These are phyloP conservation scores for Gryganskiella cystojenkinii DNA, from an alignment of 192 early-diverging fungal species.

Conservation along the genomic window DNA sequence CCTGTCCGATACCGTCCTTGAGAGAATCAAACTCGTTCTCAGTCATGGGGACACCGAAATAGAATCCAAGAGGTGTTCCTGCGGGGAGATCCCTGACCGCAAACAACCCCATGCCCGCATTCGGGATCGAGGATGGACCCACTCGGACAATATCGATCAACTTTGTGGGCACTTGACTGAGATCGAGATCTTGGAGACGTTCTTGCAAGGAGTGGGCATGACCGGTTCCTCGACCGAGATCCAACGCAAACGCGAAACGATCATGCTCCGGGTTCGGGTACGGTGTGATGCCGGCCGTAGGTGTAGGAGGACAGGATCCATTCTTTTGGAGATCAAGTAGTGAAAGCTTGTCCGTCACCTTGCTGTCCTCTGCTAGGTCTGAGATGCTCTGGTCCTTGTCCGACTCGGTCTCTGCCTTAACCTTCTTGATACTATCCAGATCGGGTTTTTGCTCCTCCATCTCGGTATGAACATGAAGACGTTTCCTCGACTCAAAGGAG, in stretches of 20 bases:
- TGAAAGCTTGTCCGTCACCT: conserved; percentile 7
- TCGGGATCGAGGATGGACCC: conserved; percentile 66
- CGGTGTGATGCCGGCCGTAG: conserved; percentile 5
- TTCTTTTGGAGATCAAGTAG: conserved; percentile 15
- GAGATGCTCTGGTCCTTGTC: background rate
- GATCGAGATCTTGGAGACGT: conserved; percentile 57
- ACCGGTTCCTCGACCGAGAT: no score
- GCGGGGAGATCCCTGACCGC: conserved; percentile 76
- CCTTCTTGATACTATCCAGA: conserved; percentile 30
- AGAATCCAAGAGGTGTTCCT: conserved; percentile 86
- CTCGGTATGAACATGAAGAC: conserved; percentile 11
- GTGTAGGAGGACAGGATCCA: conserved; percentile 31
- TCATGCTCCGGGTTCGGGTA: no score
- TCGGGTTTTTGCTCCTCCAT: background rate
- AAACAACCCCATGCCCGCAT: conserved; percentile 82
- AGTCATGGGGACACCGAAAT: conserved; percentile 96
- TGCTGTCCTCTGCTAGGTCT: conserved; percentile 18
- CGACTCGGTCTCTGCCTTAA: conserved; percentile 16
- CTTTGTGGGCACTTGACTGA: conserved; percentile 62
- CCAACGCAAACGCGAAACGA: no score
- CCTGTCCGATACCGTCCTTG: conserved; percentile 82
- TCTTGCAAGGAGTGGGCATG: background rate
- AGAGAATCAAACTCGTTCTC: conserved; percentile 93
- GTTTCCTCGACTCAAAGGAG: conserved; percentile 32
- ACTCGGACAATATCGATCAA: conserved; percentile 75